Percentiles rank a stretch among this genome's conserved stretches.
These are phyloP conservation scores for Paraphoma sp. DNA, from an alignment of 2,329 filamentous ascomycete species.

Conservation along the genomic window DNA sequence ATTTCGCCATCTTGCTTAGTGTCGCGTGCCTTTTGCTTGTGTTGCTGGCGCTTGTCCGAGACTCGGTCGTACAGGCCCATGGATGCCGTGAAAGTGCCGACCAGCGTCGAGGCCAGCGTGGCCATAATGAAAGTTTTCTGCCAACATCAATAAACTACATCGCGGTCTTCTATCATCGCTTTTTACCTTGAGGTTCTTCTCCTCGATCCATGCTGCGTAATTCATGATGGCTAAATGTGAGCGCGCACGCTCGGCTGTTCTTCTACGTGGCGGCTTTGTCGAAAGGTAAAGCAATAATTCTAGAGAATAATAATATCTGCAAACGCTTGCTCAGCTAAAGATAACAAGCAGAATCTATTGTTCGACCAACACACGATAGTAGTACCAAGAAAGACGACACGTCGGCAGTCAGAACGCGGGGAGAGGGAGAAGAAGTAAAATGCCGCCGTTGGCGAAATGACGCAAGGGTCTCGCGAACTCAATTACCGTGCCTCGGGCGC, in stretches of 20 bases:
- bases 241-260: conserved; percentile 4
- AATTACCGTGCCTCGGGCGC: conserved; percentile 11
- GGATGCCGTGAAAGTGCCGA: conserved; percentile 54
- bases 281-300: background rate
- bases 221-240: conserved; percentile 42
- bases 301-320: background rate
- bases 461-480: conserved; percentile 15
- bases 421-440: conserved; percentile 5
- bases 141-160: background rate
- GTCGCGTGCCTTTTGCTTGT: conserved; percentile 48
- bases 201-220: conserved; percentile 54
- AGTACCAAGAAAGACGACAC: background rate
- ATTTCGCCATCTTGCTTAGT: conserved; percentile 43
- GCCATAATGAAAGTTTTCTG: conserved; percentile 56
- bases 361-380: background rate
- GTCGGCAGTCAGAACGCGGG: background rate
- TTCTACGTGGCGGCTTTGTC: conserved; percentile 1
- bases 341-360: background rate
- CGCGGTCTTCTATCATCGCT: background rate
- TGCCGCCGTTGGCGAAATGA: conserved; percentile 20
- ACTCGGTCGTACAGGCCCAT: conserved; percentile 53
- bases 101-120: conserved; percentile 52
- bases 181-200: conserved; percentile 52
- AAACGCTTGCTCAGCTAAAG: background rate
- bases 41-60: conserved; percentile 43